These are phyloP conservation scores for Trametes cingulata DNA, from an alignment of 768 basidiomycete species.

Conservation along the genomic window DNA sequence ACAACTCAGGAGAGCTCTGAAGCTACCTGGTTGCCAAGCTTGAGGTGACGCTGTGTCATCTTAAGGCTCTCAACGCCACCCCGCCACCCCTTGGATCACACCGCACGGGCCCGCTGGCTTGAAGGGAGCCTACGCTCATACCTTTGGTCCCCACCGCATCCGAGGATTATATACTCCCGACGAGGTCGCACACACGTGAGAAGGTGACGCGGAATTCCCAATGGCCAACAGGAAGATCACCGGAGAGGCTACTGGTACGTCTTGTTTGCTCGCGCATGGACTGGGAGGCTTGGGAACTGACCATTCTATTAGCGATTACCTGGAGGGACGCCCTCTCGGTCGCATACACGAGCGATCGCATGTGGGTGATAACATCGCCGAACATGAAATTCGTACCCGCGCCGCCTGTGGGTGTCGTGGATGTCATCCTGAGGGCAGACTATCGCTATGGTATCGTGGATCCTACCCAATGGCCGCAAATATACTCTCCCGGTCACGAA, in stretches of 20 bases:
- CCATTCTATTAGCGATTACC: too few species aligned
- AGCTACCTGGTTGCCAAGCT: too few species aligned
- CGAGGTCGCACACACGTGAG: not conserved
- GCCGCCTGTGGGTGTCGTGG: not conserved
- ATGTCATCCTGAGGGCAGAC: not conserved
- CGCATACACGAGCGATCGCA: not conserved
- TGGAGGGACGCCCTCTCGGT: not conserved
- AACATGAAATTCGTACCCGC: not conserved
- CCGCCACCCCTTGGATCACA: too few species aligned
- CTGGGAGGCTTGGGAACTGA: not conserved
- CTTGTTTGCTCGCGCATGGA: not conserved
- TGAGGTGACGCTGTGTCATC: too few species aligned
- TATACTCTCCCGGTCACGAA: not conserved
- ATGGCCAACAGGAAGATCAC: too few species aligned
- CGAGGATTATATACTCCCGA: too few species aligned
- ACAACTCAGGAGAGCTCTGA: too few species aligned
- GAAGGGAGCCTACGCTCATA: too few species aligned
- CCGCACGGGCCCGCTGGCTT: too few species aligned
- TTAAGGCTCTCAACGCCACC: too few species aligned
- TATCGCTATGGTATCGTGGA: not conserved
- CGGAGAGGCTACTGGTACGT: too few species aligned
- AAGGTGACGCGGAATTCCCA: not conserved
- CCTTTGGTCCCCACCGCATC: too few species aligned
- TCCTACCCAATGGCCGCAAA: not conserved
- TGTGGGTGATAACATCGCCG: not conserved